Evolutionary conservation across 441 rosid genomes (phyloP), one percentile per base, ranked within the genome.

Genomic region (Syzygium malaccense): DNA sequence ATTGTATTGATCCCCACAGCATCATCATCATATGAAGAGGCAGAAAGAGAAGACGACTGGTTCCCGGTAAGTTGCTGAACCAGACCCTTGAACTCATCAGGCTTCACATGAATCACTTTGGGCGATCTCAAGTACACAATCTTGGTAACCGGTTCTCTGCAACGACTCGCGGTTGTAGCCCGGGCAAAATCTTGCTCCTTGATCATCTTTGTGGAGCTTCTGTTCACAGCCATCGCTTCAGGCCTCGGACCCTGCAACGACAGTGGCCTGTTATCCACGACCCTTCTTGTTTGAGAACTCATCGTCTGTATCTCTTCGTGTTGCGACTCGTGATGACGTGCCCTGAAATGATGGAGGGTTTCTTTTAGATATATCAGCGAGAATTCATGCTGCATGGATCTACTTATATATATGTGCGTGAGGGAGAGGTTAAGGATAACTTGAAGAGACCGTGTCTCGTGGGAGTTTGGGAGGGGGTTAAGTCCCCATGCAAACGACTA

Each of bases 21-120:
- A 75, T 37, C 51, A 7, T 6, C 83, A 41, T 75, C 83, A 23
- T 13, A n/a, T 3, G 85, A 83, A 41, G 86, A 32, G 14, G 86
- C 4, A 0, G 90, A 7, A 0, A 85, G 23, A 30, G 86, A 71
- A 10, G 62, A 20, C 12, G 86, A 2, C 64, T 87, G 90, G 80
- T 94, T 94, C 41, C 96, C 95, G 0, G 96, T 95, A 25, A 95
- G 95, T 23, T 92, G 92, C 85, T 95, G 96, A 57, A 94, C 96
- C 4, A 90, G 87, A 55, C 89, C 90, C 95, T 83, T 95, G 90
- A 95, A 95, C 41, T 95, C 94, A 57, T 92, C 94, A 5, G 95
- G 93, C 28, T 89, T 87, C 2, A 91, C 94, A 51, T 94, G 94
- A 66, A 94, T 92, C 51, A 94, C 88, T 89, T 95, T 92, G 4